Conservation (phyloP, 192 early-diverging fungal species). For the Gaertneriomyces semiglobifer region DNA sequence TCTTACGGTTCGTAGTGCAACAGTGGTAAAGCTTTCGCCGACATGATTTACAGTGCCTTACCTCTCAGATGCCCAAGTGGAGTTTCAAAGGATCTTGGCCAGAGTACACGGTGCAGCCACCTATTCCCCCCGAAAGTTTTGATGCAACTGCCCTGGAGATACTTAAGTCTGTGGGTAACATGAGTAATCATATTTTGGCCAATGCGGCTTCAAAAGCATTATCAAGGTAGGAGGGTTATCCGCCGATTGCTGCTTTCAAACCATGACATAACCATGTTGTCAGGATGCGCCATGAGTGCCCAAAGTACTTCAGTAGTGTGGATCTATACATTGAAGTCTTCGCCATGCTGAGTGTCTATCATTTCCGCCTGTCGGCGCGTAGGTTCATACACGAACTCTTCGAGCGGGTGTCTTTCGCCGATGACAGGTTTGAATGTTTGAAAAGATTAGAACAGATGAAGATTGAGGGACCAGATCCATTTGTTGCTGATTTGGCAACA, state of each 20-base stretch:
- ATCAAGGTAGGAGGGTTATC: slow-evolving; percentile 44
- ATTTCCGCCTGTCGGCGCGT: slow-evolving; percentile 68
- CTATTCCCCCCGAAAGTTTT: slow-evolving; percentile 20
- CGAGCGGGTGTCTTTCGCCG: slow-evolving; percentile 58
- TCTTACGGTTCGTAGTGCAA: slow-evolving; percentile 49
- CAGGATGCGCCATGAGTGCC: slow-evolving; percentile 62
- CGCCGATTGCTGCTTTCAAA: slow-evolving; percentile 11
- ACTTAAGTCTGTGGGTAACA: slow-evolving; percentile 67
- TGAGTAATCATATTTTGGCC: slow-evolving; percentile 79
- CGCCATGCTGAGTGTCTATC: slow-evolving; percentile 61
- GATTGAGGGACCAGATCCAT: slow-evolving; percentile 7
- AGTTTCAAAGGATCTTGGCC: slow-evolving; percentile 43
- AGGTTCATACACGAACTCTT: slow-evolving; percentile 74
- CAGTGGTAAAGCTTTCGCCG: too few relatives aligned
- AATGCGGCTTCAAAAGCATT: slow-evolving; percentile 71
- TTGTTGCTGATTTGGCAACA: too few relatives aligned
- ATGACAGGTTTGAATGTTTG: slow-evolving; percentile 37
- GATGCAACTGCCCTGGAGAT: slow-evolving; percentile 60
- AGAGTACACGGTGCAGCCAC: slow-evolving; percentile 7
- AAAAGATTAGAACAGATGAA: slow-evolving; percentile 34
- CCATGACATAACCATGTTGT: background rate
- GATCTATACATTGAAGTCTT: slow-evolving; percentile 60
- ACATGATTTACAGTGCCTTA: background rate
- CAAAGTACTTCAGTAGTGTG: slow-evolving; percentile 54
- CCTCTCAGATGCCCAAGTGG: slow-evolving; percentile 38